Base-by-base conservation (phyloP, 2,329 filamentous ascomycete genomes). In the Alternaria sp. region DNA sequence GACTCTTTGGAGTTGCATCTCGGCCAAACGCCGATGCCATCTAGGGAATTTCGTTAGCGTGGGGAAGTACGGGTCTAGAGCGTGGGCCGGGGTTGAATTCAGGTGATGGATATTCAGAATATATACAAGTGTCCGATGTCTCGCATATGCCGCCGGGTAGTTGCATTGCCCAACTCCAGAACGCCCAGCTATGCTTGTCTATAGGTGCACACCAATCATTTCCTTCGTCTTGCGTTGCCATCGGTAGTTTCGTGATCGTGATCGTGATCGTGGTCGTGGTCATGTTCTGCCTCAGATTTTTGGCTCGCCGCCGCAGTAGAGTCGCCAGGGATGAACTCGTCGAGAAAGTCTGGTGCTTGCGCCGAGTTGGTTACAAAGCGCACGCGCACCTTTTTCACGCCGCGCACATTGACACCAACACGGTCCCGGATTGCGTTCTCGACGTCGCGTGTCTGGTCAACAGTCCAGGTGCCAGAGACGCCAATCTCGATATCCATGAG, bases 401-500 rank as follows among this genome's bases (percentile, higher is more conserved):
- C 95, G 64, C 92, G 88, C 14, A 97, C 92, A 70, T 91, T 92
- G 65, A 85, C 83, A 26, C 92, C 93, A 25, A 97, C 87, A 60
- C 86, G 86, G 47, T 89, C 86, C 64, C 96, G 88, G 37, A 98
- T 86, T 3, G 85, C 82, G 37, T 91, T 87, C 79, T 99, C 96
- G 14, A 97, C 84, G 15, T 86, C 82, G 41, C 88, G 85, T 8
- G 90, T 87, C 58, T 91, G 87, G 57, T 89, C 87, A 6, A 99
- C 84, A 0, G 91, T 91, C 91, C 92, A 97, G 33, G 84, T 83
- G 21, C 86, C 87, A 0, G 95, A 93, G 15, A 96, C 92, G 2
- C 88, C 91, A 65, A 98, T 82, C 79, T 97, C 94, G 8, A 99
- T 80, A 72, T 98, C 96, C 71, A 98, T 90, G 28, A 98, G 85